Conservation (phyloP, 2,329 filamentous ascomycete species). For the Karstenula rhodostoma region DNA sequence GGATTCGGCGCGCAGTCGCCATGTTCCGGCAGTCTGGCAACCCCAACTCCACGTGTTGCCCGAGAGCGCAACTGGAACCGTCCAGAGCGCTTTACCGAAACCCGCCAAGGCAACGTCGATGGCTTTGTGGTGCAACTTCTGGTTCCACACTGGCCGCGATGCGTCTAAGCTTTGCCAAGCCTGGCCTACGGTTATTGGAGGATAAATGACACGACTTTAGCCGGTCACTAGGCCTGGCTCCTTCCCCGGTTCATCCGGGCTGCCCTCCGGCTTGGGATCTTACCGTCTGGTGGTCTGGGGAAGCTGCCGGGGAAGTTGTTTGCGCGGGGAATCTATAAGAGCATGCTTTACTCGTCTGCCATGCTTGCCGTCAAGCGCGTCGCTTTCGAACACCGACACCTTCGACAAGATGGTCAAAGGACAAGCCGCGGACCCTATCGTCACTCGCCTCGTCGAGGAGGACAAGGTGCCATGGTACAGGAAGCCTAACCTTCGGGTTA, state of each 20-base stretch:
- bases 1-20: neutral
- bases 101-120: constrained; percentile 10
- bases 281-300: constrained; percentile 31
- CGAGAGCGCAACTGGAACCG: constrained; percentile 4
- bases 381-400: constrained; percentile 17
- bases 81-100: constrained; percentile 8
- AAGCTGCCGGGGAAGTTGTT: constrained; percentile 31
- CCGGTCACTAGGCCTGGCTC: constrained; percentile 18
- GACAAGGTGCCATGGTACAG: constrained; percentile 56
- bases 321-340: constrained; percentile 32
- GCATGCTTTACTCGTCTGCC: constrained; percentile 19
- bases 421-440: constrained; percentile 47
- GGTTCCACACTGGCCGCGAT: constrained; percentile 6
- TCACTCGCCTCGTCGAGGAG: constrained; percentile 53
- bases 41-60: constrained; percentile 14
- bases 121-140: constrained; percentile 1
- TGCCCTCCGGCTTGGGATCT: constrained; percentile 31
- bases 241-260: constrained; percentile 38
- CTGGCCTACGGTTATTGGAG: constrained; percentile 17
- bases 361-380: constrained; percentile 22
- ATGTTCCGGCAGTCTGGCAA: constrained; percentile 4
- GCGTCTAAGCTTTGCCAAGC: neutral
- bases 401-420: constrained; percentile 37
- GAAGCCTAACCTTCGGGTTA: constrained; percentile 48
- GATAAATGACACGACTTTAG: constrained; percentile 21